These are phyloP conservation scores for Neurospora terricola DNA, from an alignment of 495 filamentous ascomycete species.

Conservation along the genomic window DNA sequence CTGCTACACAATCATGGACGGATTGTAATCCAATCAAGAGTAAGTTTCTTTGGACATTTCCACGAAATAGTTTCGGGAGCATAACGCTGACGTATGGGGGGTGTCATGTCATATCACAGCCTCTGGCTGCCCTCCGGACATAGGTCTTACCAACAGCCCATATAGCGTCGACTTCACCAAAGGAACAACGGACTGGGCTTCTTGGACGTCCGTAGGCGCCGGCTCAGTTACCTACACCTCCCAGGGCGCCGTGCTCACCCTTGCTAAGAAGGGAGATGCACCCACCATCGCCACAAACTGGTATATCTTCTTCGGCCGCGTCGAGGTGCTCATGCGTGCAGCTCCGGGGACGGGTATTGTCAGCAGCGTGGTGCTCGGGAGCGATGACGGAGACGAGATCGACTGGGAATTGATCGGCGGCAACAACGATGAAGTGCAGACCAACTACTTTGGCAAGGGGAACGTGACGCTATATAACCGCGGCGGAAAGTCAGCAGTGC, in stretches of 20 bases:
- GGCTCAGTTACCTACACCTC: conserved; percentile 45
- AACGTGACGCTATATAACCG: conserved; percentile 63
- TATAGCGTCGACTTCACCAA: conserved; percentile 53
- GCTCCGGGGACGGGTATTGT: conserved; percentile 60
- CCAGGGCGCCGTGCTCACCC: conserved; percentile 61
- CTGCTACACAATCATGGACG: conserved; percentile 2
- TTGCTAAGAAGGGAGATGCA: conserved; percentile 60
- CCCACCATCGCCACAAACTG: conserved; percentile 59
- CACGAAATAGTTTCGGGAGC: not conserved
- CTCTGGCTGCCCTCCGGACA: conserved; percentile 7
- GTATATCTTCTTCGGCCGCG: conserved; percentile 70
- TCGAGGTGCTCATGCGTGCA: conserved; percentile 54
- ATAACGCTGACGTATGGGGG: not conserved
- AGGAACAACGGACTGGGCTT: conserved; percentile 45
- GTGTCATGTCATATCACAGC: not conserved
- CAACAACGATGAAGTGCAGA: conserved; percentile 57
- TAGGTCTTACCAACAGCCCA: conserved; percentile 1
- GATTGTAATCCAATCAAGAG: conserved; percentile 8
- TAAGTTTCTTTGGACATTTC: not conserved
- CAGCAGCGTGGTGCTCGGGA: conserved; percentile 73
- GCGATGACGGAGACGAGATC: conserved; percentile 84
- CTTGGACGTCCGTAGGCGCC: conserved; percentile 51
- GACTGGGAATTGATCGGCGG: conserved; percentile 76
- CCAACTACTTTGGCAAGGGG: conserved; percentile 91
- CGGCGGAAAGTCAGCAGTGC: conserved; percentile 49